These are phyloP conservation scores for Puccinellia tenuiflora DNA, from an alignment of 176 grass and related monocot species.

Conservation along the genomic window DNA sequence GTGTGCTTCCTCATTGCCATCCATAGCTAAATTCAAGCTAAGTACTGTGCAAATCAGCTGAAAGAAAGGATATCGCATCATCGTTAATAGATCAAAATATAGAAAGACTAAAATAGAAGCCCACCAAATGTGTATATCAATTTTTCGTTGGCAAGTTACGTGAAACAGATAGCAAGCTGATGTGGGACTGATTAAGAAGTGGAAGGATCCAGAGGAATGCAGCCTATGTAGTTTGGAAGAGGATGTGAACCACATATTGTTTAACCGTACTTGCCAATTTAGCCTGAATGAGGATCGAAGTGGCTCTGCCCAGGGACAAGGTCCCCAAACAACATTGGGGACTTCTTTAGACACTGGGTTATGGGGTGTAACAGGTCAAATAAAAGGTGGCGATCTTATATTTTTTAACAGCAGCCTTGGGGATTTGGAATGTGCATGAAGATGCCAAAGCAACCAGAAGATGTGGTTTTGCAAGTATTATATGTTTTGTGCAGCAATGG, in stretches of 20 bases:
- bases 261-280: background rate
- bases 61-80: background rate
- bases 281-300: background rate
- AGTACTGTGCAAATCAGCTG: background rate
- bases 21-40: background rate
- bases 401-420: background rate
- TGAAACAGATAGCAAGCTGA: background rate
- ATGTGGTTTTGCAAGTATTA: background rate
- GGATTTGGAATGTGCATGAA: background rate
- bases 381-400: background rate
- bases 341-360: background rate
- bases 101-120: background rate
- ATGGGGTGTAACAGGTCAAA: background rate
- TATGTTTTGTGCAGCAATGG: background rate
- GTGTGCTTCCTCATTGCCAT: background rate
- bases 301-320: background rate
- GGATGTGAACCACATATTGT: background rate
- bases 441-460: background rate
- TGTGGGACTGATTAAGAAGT: background rate
- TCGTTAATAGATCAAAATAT: background rate
- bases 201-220: background rate
- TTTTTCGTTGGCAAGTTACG: background rate
- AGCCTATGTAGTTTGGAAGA: background rate
- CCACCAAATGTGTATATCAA: background rate
- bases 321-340: background rate